A percentile compares a stretch with the other conserved stretches of the same genome.
Evolutionary conservation across 805 yeast species (phyloP).

Genomic region (Suhomyces prunicola): DNA sequence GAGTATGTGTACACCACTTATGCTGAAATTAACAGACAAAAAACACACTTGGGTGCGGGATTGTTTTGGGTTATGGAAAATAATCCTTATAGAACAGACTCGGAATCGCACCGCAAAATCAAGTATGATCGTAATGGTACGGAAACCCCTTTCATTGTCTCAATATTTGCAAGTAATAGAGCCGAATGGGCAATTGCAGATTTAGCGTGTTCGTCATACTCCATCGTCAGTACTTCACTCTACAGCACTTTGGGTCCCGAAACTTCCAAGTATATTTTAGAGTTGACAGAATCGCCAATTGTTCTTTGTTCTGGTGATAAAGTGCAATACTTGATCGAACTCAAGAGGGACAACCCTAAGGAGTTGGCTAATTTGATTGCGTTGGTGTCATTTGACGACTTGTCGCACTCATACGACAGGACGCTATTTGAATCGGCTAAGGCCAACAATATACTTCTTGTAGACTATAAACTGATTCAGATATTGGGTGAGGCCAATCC

Average conservation of each 20-base stretch:
- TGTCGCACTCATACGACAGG: slow-evolving; percentile 9
- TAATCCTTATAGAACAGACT: slow-evolving; percentile 29
- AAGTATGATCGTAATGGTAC: slow-evolving; percentile 10
- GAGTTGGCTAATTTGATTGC: slow-evolving; percentile 29
- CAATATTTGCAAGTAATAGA: slow-evolving; percentile 56
- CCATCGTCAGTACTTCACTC: slow-evolving; percentile 23
- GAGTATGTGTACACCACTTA: slow-evolving; percentile 28
- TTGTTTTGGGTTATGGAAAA: slow-evolving; percentile 29
- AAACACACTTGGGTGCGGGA: slow-evolving; percentile 39
- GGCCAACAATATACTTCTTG: slow-evolving; percentile 20
- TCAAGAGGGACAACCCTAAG: slow-evolving; percentile 23
- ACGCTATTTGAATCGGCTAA: slow-evolving; percentile 14
- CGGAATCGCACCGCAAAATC: slow-evolving; percentile 24
- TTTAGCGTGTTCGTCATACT: slow-evolving; percentile 59
- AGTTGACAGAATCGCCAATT: slow-evolving; percentile 57
- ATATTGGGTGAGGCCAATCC: slow-evolving; percentile 39
- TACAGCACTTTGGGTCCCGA: slow-evolving; percentile 44
- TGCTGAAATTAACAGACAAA: slow-evolving; percentile 27
- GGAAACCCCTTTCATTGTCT: slow-evolving; percentile 46
- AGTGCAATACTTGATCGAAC: slow-evolving; percentile 22
- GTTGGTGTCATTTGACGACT: slow-evolving; percentile 36
- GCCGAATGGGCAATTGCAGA: slow-evolving; percentile 71
- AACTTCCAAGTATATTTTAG: slow-evolving; percentile 61
- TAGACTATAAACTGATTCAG: slow-evolving; percentile 22
- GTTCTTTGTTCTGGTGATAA: slow-evolving; percentile 36